These are phyloP conservation scores for Populus alba DNA, from an alignment of 345 rosid species.

Conservation along the genomic window DNA sequence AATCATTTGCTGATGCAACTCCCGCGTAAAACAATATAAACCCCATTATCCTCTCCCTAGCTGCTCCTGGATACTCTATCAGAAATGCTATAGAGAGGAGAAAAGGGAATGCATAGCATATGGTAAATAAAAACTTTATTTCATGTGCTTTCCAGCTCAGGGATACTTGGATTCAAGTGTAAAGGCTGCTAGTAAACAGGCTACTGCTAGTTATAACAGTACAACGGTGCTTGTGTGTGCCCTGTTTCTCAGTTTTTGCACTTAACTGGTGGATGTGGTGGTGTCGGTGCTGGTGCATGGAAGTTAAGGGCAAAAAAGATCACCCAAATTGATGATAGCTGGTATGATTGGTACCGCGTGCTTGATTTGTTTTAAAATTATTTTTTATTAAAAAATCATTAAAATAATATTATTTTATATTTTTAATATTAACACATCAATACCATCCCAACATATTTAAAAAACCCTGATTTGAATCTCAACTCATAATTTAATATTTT, in stretches of 20 bases:
- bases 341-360: no score
- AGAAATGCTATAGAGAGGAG: constrained; percentile 20
- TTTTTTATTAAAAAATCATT: no score
- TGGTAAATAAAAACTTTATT: constrained; percentile 16
- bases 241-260: neutral
- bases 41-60: constrained; percentile 22
- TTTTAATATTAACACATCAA: no score
- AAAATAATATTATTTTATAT: no score
- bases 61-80: constrained; percentile 16
- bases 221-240: neutral
- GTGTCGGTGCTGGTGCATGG: neutral
- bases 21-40: constrained; percentile 76
- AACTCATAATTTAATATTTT: no score
- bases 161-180: neutral
- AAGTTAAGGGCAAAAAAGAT: no score
- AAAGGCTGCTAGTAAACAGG: neutral
- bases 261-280: neutral
- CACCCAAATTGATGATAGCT: no score
- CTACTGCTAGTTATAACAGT: neutral
- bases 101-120: constrained; percentile 10
- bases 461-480: no score
- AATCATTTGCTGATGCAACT: constrained; percentile 42
- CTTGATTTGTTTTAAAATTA: no score
- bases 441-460: no score
- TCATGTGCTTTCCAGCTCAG: neutral